Evolutionary conservation across 495 filamentous ascomycete species (phyloP), one percentile per base, ranked within the genome.

Genomic region (Neurospora sp.): DNA sequence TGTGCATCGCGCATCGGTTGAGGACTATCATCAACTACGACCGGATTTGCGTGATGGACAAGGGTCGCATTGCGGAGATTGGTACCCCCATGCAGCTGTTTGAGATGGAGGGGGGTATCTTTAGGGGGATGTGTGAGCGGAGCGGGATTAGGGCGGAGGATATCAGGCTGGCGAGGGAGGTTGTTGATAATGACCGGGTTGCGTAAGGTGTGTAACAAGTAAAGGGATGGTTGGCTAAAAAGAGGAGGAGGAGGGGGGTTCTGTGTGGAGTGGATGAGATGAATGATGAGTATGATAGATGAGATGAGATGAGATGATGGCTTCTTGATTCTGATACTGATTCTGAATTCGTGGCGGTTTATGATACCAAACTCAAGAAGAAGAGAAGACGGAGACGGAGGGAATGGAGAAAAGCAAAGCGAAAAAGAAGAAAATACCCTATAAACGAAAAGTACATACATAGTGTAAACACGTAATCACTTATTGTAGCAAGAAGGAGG

Each of bases 21-120:
- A 89, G 92, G 73, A 97, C 96, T 0, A 96, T 98, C 73, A 91
- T 97, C 74, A 88, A 90, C n/a, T 98, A 98, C 78, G 96, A 99
- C 79, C 88, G 94, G 8, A 97, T 99, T 75, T 94, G 92, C 73
- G 95, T 99, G 40, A 97, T 99, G 94, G 95, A 97, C 73, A 86
- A 89, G 39, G 95, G 95, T 1, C 81, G 83, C 42, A 97, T 99
- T 76, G 92, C 91, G 2, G 94, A 98, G 86, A 84, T 97, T 77
- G 96, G 90, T 71, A 83, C 88, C n/a, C 95, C 95, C 36, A 71
- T 90, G 69, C 83, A 82, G 24, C 82, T 99, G 74, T 98, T 89
- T 87, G 72, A 78, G 69, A 73, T 69, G 54, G 78, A 86, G 54
- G 89, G 85, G 9, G 90, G 94, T 0, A 93, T 96, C 28, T 98